These are phyloP conservation scores for Microsporum audouinii DNA, from an alignment of 2,329 filamentous ascomycete genomes.

Conservation along the genomic window DNA sequence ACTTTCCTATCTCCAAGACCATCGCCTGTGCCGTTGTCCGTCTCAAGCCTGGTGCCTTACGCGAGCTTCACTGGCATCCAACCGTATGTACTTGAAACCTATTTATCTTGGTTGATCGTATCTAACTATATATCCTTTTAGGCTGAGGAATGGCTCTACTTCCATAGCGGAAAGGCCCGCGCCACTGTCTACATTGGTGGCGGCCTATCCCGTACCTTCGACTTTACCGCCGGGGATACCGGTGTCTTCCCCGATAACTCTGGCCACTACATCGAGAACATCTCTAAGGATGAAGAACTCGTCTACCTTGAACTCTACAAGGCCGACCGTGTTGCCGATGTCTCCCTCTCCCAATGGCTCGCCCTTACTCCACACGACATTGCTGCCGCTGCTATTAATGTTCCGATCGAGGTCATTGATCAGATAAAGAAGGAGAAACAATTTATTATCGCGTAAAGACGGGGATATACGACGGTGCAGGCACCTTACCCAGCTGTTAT, in stretches of 20 bases:
- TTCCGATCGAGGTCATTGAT: slow-evolving; percentile 46
- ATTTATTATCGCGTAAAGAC: slow-evolving; percentile 34
- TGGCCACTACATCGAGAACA: slow-evolving; percentile 60
- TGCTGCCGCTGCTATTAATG: slow-evolving; percentile 49
- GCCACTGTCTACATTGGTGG: slow-evolving; percentile 56
- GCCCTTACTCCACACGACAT: slow-evolving; percentile 54
- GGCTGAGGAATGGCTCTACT: slow-evolving; percentile 62
- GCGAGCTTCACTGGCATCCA: slow-evolving; percentile 61
- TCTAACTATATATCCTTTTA: slow-evolving; percentile 19
- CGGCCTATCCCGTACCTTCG: slow-evolving; percentile 52
- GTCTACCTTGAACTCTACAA: slow-evolving; percentile 61
- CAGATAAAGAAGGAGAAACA: slow-evolving; percentile 54
- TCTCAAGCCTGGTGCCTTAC: slow-evolving; percentile 50
- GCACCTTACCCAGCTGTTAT: background rate
- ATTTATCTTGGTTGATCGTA: background rate
- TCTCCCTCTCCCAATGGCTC: slow-evolving; percentile 57
- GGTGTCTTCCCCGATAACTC: slow-evolving; percentile 55
- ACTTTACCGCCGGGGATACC: slow-evolving; percentile 55
- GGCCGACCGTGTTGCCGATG: slow-evolving; percentile 54
- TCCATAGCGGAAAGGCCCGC: slow-evolving; percentile 50
- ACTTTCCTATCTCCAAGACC: slow-evolving; percentile 55
- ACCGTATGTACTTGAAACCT: slow-evolving; percentile 38
- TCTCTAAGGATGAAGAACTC: slow-evolving; percentile 50
- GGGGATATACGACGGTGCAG: background rate
- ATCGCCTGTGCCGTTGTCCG: slow-evolving; percentile 55